Conservation (phyloP, 192 early-diverging fungal genomes). For the Entomortierella beljakovae region DNA sequence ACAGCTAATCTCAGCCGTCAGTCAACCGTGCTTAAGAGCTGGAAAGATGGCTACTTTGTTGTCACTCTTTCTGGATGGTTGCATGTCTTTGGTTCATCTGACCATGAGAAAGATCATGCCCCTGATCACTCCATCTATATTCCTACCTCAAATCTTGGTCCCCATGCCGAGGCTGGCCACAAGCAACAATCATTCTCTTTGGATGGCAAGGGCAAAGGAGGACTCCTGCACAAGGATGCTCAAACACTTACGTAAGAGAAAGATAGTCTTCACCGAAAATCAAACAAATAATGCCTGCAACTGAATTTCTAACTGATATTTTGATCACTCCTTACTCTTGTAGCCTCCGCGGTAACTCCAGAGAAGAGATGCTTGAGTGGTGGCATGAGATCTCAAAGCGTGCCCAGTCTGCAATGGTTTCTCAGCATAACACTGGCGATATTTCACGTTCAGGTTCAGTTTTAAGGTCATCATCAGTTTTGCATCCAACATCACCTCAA, state of each 20-base stretch:
- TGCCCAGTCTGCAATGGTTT: constrained; percentile 31
- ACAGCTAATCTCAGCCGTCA: constrained; percentile 56
- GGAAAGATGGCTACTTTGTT: constrained; percentile 57
- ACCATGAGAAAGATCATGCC: constrained; percentile 37
- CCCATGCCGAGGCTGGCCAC: constrained; percentile 43
- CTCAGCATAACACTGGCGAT: constrained; percentile 20
- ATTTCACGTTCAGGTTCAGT: constrained; percentile 40
- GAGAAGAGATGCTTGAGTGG: constrained; percentile 50
- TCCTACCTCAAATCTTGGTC: constrained; percentile 42
- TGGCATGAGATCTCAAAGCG: constrained; percentile 45
- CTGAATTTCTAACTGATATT: background rate
- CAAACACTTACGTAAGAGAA: constrained; percentile 41
- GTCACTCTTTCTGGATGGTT: constrained; percentile 59
- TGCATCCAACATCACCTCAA: constrained; percentile 10
- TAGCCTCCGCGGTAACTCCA: constrained; percentile 34
- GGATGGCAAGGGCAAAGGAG: constrained; percentile 44
- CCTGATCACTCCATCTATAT: constrained; percentile 59
- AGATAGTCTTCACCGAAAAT: no score
- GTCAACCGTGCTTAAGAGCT: constrained; percentile 57
- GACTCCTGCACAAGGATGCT: constrained; percentile 40
- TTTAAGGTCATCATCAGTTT: constrained; percentile 20
- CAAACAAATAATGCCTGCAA: background rate
- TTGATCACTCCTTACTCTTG: background rate
- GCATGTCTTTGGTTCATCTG: constrained; percentile 52
- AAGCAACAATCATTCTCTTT: constrained; percentile 47